Evolutionary conservation across 1,139 yeast genomes (phyloP).

Genomic region (Hemisphaericaspora lyxosophila): DNA sequence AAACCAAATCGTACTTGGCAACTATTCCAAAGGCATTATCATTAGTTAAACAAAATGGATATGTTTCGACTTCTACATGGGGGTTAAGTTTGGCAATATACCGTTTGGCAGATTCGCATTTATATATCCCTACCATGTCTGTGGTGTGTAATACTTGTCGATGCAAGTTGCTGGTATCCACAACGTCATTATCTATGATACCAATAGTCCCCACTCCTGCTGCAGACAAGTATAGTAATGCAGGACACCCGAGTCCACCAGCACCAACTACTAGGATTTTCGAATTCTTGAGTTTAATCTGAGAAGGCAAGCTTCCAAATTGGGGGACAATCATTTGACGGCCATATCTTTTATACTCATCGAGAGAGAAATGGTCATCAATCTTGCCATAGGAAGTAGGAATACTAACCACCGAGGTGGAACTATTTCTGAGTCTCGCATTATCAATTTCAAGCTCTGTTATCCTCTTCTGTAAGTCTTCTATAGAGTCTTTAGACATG

Average conservation of each 20-base stretch:
- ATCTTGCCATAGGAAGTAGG: conserved; percentile 2
- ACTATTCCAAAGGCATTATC: conserved; percentile 66
- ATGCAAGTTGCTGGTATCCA: conserved; percentile 83
- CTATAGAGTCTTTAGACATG: conserved; percentile 13
- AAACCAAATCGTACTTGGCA: conserved; percentile 63
- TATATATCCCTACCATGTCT: conserved; percentile 61
- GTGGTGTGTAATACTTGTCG: conserved; percentile 83
- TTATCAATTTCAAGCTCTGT: conserved; percentile 27
- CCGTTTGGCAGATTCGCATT: conserved; percentile 73
- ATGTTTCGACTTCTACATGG: conserved; percentile 52
- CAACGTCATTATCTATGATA: conserved; percentile 82
- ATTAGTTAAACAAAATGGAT: conserved; percentile 51
- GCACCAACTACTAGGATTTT: conserved; percentile 85
- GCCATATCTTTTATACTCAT: conserved; percentile 84
- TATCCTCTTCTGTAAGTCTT: conserved; percentile 22
- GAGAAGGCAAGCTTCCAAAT: conserved; percentile 57
- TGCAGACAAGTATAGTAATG: conserved; percentile 77
- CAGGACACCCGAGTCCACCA: conserved; percentile 96
- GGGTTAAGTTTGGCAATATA: conserved; percentile 65
- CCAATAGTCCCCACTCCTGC: conserved; percentile 88
- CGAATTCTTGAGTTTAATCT: conserved; percentile 54
- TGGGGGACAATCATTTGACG: conserved; percentile 92
- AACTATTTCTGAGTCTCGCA: conserved; percentile 1
- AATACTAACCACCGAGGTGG: background rate
- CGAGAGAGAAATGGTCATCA: conserved; percentile 34